A percentile compares a stretch with the other conserved stretches of the same genome.
phyloP scores from a whole-genome alignment of 495 filamentous ascomycete genomes.

The Neurospora cerealis region DNA sequence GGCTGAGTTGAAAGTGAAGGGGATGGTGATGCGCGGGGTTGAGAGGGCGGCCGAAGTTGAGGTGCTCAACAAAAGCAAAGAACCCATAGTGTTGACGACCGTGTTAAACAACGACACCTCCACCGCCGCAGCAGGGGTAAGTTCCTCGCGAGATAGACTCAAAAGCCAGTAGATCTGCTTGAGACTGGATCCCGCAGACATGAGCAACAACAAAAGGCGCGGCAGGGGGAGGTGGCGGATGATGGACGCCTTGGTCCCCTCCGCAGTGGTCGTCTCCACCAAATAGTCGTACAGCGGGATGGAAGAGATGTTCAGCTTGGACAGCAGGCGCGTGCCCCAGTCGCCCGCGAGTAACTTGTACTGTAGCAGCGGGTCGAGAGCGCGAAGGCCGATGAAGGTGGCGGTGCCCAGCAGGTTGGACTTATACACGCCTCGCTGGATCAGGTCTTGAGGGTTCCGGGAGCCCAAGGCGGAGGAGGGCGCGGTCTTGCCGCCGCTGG shows the following conservation, averaged over 20 bases:
- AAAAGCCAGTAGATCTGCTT: slow-evolving; percentile 43
- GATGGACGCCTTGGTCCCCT: background rate
- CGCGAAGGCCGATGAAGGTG: slow-evolving; percentile 47
- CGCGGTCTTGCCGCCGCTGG: background rate
- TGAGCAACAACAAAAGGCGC: slow-evolving; percentile 32
- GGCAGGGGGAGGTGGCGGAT: slow-evolving; percentile 16
- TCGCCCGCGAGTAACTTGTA: slow-evolving; percentile 33
- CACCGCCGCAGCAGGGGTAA: slow-evolving; percentile 25
- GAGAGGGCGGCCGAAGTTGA: slow-evolving; percentile 28
- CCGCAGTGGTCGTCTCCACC: background rate
- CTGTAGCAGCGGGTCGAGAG: slow-evolving; percentile 48
- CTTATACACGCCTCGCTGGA: slow-evolving; percentile 26
- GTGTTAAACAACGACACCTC: slow-evolving; percentile 36
- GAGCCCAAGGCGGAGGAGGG: background rate
- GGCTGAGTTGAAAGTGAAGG: background rate
- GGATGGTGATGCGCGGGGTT: slow-evolving; percentile 4
- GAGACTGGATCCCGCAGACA: slow-evolving; percentile 37
- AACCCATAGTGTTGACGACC: slow-evolving; percentile 34
- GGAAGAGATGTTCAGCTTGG: slow-evolving; percentile 4
- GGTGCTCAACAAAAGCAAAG: slow-evolving; percentile 32
- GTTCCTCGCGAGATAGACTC: slow-evolving; percentile 31
- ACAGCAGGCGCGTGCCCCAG: slow-evolving; percentile 15
- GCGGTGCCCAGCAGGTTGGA: slow-evolving; percentile 38
- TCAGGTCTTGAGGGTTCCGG: slow-evolving; percentile 12
- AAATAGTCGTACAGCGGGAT: slow-evolving; percentile 11